Evolutionary conservation across 257 asterid species (phyloP), one percentile per base, ranked within the genome.

Genomic region (Primulina huaijiensis): DNA sequence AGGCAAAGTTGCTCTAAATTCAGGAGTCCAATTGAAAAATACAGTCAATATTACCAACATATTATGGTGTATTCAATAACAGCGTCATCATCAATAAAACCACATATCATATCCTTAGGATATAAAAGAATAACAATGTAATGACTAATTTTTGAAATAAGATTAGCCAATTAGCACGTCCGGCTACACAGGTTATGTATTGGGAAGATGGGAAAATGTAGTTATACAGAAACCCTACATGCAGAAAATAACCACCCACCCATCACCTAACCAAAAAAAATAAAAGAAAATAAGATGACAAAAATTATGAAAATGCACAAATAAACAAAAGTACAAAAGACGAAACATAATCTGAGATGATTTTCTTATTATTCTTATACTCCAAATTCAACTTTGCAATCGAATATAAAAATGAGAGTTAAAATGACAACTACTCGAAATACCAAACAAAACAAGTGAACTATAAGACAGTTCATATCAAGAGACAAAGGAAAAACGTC

Each of bases 401-500:
- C 11, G 5, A 2, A 43, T 12, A 43, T 1, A 11, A 43, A 43
- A 43, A 12, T 43, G 58, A 61, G 53, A 59, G 12, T 7, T 56
- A 59, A 4, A 57, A 33, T 57, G 64, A 57, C 62, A 16, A 64
- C 27, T 4, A 61, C 16, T 27, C n/a, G 34, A 5, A 31, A 57
- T 53, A 77, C 10, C 70, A 53, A 64, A 34, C 38, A 69, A 29
- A 19, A 8, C 19, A 64, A 30, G 1, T 38, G 50, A 69, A 46
- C 19, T 66, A 65, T 40, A 40, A 31, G 43, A 60, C 29, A 12
- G 57, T 56, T 40, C 64, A 59, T 31, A 21, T 20, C 27, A 58
- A 27, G 10, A 58, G 40, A 70, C 50, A 68, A 31, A 31, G 34
- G 65, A 65, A 73, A 73, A 29, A 63, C 38, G 58, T 25, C 35